Evolutionary conservation across 192 early-diverging fungal genomes (phyloP), one percentile per base, ranked within the genome.

Genomic region (Neocallimastix lanati): DNA sequence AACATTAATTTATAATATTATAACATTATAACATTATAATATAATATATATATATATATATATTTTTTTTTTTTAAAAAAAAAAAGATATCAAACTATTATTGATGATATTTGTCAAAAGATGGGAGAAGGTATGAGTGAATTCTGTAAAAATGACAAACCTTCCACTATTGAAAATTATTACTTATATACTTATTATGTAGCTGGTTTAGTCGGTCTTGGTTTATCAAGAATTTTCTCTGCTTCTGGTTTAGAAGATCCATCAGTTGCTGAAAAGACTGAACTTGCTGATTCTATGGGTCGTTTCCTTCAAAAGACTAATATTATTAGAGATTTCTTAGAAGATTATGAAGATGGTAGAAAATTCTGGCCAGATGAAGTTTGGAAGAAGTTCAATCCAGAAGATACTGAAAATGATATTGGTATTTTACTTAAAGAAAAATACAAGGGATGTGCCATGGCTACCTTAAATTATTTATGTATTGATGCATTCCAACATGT

Each of bases 121-220:
- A 98, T 99, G 98, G 98, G 95, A 27, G 83, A 92, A 28, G 98
- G 98, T 0, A 98, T 99, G 97, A 93, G 96, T 50, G 93, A 95
- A 78, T 95, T 92, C 86, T 90, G 88, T 40, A 86, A 82, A 29
- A 81, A 86, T 76, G 85, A 87, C 35, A 86, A 88, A 29, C 85
- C 85, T 37, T 77, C 79, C 13, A 95, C 93, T 25, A 84, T 91
- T 38, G 92, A 89, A 30, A 94, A 98, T 85, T 99, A 95, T 88
- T 92, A 99, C 85, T 89, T 95, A 77, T 99, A 99, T 87, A 97
- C 94, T 79, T 93, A 98, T 84, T 98, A 97, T 83, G 97, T 97
- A 16, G 97, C 98, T 25, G 97, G 98, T 29, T 88, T 98, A 16
- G 96, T 98, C 67, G 97, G 98, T 6, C 86, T 94, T 80, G 96